Conservation (phyloP, 305 asterid species). For the Fraxinus baroniana region DNA sequence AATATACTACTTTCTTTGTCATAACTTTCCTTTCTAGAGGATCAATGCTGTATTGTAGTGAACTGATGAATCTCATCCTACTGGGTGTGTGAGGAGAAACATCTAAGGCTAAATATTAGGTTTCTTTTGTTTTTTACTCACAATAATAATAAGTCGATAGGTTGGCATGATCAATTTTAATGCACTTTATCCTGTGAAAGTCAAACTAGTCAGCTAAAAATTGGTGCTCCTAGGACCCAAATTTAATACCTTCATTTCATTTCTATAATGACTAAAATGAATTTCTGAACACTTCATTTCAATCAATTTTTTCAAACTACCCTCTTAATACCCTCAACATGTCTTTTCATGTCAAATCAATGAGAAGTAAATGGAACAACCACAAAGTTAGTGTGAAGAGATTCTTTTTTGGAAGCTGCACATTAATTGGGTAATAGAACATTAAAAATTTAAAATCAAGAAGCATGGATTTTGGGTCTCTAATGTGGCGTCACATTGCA, state of each 20-base stretch:
- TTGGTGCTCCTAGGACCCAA: not conserved
- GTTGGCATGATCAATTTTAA: not conserved
- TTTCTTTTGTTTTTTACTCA: not conserved
- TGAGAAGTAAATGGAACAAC: not conserved
- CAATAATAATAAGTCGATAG: not conserved
- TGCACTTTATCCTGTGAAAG: not conserved
- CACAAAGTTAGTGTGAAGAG: not conserved
- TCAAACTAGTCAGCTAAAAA: not conserved
- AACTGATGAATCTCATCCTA: not conserved
- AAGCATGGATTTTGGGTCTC: not conserved
- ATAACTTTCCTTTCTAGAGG: not conserved
- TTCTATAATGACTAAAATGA: not conserved
- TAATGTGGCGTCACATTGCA: not conserved
- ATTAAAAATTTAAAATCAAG: not conserved
- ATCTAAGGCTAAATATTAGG: not conserved
- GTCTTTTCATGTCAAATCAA: not conserved
- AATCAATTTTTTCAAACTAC: not conserved
- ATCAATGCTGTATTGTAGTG: not conserved
- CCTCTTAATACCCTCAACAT: not conserved
- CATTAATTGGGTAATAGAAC: not conserved
- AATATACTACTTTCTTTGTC: not conserved
- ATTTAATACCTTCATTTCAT: not conserved
- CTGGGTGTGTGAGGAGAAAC: not conserved
- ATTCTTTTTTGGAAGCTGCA: not conserved
- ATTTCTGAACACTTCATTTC: not conserved